Evolutionary conservation across 345 rosid genomes (phyloP), one percentile per base, ranked within the genome.

Genomic region (Linum tenue): DNA sequence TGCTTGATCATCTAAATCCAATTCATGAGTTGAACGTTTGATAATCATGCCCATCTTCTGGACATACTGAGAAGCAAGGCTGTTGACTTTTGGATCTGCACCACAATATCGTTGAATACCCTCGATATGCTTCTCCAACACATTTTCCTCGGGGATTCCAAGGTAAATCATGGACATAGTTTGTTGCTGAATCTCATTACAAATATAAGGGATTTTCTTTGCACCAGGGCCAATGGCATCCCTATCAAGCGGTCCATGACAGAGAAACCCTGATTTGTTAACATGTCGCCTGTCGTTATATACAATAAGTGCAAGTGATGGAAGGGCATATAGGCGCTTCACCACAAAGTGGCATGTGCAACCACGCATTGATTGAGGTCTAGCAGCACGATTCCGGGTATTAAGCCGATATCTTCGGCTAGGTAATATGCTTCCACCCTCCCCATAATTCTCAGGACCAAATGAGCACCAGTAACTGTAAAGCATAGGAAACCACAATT

Each of bases 351-450:
- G 96, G 60, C 96, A 88, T 10, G 81, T 87, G 67, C 96, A 94
- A 5, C 99, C 97, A 37, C 95, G 84, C 96, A 94, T 94, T n/a
- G 97, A 90, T 62, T 94, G 95, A 76, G 99, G 97, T 63, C 96
- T 81, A 37, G 99, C 92, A 48, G 95, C 92, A 64, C 84, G 80
- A 64, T 88, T 94, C 69, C 91, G 65, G 35, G 96, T 90, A 69
- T 94, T 91, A 56, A 88, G 87, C 64, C 90, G 82, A 70, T 88
- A 88, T 60, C 80, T 94, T 75, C 95, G 78, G 77, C 96, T 90
- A 38, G 99, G 99, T 44, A 94, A 80, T 55, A 85, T 76, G 55
- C 77, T 78, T 66, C 99, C 97, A 67, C 96, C 97, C 84, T 90
- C 95, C 16, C 97, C 97, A 67, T 94, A 90, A 82, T 90, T 90